Evolutionary conservation across 176 grass and related monocot species (phyloP).

Genomic region (Eleusine coracana): DNA sequence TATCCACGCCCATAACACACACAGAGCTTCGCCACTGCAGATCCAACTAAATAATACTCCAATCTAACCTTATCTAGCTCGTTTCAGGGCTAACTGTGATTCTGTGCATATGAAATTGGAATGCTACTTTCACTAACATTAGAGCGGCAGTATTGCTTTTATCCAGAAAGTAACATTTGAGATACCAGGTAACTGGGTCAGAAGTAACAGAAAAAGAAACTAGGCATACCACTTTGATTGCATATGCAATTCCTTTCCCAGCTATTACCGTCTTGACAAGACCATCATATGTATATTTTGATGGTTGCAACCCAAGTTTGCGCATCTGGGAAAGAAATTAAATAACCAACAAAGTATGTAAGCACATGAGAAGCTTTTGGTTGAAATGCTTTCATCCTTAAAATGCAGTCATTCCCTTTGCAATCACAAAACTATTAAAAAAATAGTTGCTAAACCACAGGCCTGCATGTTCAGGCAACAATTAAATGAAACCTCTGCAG

Average conservation of each 20-base stretch:
- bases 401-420: constrained; percentile 11
- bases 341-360: constrained; percentile 9
- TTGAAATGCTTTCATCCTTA: constrained; percentile 7
- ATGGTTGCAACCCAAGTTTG: constrained; percentile 65
- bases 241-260: constrained; percentile 66
- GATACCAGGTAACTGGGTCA: constrained; percentile 21
- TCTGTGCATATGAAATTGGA: not conserved
- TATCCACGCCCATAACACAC: no score
- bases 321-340: constrained; percentile 68
- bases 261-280: constrained; percentile 67
- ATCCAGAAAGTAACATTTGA: not conserved
- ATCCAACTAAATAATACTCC: not conserved
- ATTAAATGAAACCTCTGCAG: constrained; percentile 14
- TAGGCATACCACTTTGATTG: constrained; percentile 69
- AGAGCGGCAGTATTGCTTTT: not conserved
- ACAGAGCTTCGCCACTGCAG: not conserved
- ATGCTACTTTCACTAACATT: constrained; percentile 23
- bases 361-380: constrained; percentile 8
- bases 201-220: constrained; percentile 27
- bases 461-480: not conserved
- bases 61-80: not conserved
- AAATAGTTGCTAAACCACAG: not conserved
- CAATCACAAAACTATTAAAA: not conserved
- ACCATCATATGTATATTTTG: constrained; percentile 74
- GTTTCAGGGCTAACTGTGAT: not conserved